A percentile compares a stretch with the other conserved stretches of the same genome.
Conservation (phyloP, 345 rosid species). For the Sisymbrium altissimum region DNA sequence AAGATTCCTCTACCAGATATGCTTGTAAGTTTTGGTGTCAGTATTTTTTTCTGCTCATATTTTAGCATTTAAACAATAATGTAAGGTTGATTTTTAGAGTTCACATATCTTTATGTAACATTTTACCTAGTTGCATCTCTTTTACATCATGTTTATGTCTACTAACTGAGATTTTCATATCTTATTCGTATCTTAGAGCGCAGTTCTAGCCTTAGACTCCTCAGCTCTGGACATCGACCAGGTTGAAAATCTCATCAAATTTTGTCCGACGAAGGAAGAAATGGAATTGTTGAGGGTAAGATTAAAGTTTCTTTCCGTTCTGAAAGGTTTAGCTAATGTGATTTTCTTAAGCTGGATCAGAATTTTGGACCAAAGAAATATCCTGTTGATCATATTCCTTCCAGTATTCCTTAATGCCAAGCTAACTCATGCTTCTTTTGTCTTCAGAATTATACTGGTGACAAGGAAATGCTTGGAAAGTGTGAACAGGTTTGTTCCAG, state of each 20-base stretch:
- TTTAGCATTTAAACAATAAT: conserved; percentile 3
- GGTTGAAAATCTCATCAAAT: conserved; percentile 96
- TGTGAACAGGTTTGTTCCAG: conserved; percentile 76
- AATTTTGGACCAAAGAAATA: conserved; percentile 5
- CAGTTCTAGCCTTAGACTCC: conserved; percentile 90
- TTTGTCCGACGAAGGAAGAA: conserved; percentile 97
- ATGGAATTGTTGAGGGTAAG: conserved; percentile 82
- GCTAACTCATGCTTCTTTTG: conserved; percentile 18
- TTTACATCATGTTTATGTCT: conserved; percentile 8
- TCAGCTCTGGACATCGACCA: conserved; percentile 86
- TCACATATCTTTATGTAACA: conserved; percentile 2
- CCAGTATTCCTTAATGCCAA: not conserved
- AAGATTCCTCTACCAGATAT: conserved; percentile 89
- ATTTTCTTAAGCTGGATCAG: not conserved
- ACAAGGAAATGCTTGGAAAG: conserved; percentile 92
- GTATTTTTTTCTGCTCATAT: conserved; percentile 23
- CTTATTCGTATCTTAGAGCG: conserved; percentile 49
- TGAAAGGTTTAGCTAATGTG: not conserved
- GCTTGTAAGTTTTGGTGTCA: conserved; percentile 65
- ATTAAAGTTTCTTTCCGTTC: not conserved
- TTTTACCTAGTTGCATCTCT: conserved; percentile 4
- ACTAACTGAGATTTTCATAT: conserved; percentile 1
- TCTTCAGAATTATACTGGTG: conserved; percentile 78
- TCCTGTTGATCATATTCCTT: not conserved
- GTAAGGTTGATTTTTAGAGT: not conserved